phyloP scores from a whole-genome alignment of 768 basidiomycete genomes.

The Collybia sp. region DNA sequence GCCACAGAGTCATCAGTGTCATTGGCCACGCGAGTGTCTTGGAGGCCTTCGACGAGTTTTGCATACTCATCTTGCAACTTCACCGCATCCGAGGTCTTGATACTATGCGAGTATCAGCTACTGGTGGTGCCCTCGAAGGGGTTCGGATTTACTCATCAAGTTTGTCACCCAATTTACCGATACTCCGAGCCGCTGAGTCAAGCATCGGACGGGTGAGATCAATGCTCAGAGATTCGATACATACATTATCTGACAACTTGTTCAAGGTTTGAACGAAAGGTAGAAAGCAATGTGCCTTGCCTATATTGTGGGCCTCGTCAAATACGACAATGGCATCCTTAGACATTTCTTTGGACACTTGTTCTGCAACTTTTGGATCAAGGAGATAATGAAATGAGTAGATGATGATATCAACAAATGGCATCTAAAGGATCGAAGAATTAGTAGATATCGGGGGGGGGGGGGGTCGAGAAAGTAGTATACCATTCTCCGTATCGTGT shows the following conservation, averaged over 20 bases:
- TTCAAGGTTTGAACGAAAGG: neutral
- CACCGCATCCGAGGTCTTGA: conserved; percentile 88
- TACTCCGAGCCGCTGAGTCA: conserved; percentile 88
- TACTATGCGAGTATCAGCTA: conserved; percentile 41
- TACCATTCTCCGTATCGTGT: conserved; percentile 94
- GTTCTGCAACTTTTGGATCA: conserved; percentile 98
- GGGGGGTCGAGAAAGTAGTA: conserved; percentile 4
- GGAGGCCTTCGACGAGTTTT: conserved; percentile 89
- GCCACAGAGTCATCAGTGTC: conserved; percentile 85
- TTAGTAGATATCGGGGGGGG: no score
- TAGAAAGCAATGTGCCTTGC: conserved; percentile 32
- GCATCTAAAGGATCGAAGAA: conserved; percentile 56
- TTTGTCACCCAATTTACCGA: conserved; percentile 80
- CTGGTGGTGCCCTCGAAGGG: neutral
- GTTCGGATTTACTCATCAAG: conserved; percentile 79
- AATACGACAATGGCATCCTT: conserved; percentile 99
- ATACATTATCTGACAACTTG: conserved; percentile 80
- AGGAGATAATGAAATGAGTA: conserved; percentile 99
- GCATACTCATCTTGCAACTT: conserved; percentile 97
- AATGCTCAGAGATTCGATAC: conserved; percentile 96
- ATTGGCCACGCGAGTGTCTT: conserved; percentile 54
- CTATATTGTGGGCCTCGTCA: conserved; percentile 99
- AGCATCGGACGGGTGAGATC: conserved; percentile 97
- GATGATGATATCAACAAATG: conserved; percentile 93
- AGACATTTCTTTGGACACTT: conserved; percentile 96